Conservation (phyloP, 805 yeast species). For the Schwanniomyces polymorphus region DNA sequence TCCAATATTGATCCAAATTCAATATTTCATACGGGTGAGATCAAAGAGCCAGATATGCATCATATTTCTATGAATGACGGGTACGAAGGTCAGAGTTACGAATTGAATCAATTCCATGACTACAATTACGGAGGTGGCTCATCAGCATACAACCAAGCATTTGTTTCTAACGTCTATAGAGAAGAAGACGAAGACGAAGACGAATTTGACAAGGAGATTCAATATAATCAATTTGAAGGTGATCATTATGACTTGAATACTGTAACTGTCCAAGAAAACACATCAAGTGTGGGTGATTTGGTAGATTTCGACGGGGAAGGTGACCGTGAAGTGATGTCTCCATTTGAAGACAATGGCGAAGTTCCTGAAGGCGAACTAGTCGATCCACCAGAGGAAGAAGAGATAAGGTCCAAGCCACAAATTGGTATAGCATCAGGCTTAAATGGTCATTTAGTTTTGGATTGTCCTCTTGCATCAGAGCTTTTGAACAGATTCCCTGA, state of each 20-base stretch:
- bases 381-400: conserved; percentile 33
- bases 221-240: conserved; percentile 39
- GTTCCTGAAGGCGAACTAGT: conserved; percentile 14
- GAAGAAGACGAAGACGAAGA: conserved; percentile 37
- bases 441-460: conserved; percentile 47
- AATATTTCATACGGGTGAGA: conserved; percentile 23
- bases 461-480: conserved; percentile 48
- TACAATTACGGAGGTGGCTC: conserved; percentile 9
- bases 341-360: conserved; percentile 26
- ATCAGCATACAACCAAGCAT: conserved; percentile 32
- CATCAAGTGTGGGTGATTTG: not conserved
- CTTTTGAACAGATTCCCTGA: conserved; percentile 42
- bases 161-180: conserved; percentile 40
- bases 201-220: conserved; percentile 39
- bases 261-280: conserved; percentile 19
- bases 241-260: conserved; percentile 42
- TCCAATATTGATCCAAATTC: conserved; percentile 20
- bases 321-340: conserved; percentile 16
- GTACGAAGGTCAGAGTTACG: conserved; percentile 15
- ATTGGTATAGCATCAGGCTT: conserved; percentile 35
- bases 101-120: conserved; percentile 22
- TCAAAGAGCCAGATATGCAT: conserved; percentile 14
- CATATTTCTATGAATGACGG: conserved; percentile 16
- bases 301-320: conserved; percentile 3
- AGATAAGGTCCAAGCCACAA: conserved; percentile 31